phyloP scores from a whole-genome alignment of 2,329 filamentous ascomycete species.

The Verticillium longisporum region DNA sequence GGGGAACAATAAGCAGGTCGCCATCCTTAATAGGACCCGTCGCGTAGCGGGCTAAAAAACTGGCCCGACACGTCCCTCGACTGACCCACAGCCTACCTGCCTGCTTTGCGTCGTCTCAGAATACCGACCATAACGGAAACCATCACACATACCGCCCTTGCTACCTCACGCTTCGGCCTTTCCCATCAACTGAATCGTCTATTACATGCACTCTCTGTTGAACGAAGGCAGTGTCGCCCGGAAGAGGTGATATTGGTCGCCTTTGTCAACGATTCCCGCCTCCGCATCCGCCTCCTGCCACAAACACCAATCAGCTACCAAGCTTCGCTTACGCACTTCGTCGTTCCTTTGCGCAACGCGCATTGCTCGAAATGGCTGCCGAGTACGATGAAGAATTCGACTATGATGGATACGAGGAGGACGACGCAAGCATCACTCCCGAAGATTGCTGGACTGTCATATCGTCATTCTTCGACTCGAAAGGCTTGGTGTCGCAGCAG shows the following conservation, averaged over 20 bases:
- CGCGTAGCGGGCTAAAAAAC: background rate
- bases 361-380: constrained; percentile 38
- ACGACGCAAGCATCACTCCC: constrained; percentile 70
- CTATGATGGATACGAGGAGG: constrained; percentile 66
- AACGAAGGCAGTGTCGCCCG: background rate
- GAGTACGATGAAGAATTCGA: constrained; percentile 52
- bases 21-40: background rate
- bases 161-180: background rate
- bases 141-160: background rate
- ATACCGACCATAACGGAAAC: background rate
- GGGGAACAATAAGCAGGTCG: background rate
- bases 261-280: background rate
- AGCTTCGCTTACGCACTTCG: too few relatives aligned
- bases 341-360: background rate
- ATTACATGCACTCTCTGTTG: background rate
- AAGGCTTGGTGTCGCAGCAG: constrained; percentile 94
- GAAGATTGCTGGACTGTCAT: constrained; percentile 99
- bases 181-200: background rate
- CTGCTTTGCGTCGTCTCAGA: background rate
- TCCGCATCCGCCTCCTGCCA: background rate
- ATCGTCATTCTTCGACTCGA: constrained; percentile 91
- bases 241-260: background rate
- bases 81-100: background rate
- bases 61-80: background rate
- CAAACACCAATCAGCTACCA: too few relatives aligned